Conservation (phyloP, 352 stramenopile genomes). For the Globisporangium cylindrosporum region DNA sequence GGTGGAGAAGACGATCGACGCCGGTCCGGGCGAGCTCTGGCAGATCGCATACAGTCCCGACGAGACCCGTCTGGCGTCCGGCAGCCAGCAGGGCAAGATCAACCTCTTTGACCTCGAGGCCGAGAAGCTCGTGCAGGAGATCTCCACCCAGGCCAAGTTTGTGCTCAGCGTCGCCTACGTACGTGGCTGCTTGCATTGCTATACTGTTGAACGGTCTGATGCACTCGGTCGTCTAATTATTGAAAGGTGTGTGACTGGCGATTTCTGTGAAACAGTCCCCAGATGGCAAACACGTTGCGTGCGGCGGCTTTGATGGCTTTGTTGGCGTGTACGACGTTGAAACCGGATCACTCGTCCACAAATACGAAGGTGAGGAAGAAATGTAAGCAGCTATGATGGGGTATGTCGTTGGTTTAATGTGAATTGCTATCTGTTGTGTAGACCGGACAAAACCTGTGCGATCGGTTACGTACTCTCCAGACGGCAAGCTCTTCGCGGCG, state of each 20-base stretch:
- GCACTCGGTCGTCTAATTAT: neutral
- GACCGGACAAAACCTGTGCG: slow-evolving; percentile 87
- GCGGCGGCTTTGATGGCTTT: slow-evolving; percentile 75
- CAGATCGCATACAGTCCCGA: slow-evolving; percentile 83
- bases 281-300: slow-evolving; percentile 81
- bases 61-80: slow-evolving; percentile 76
- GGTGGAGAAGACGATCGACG: slow-evolving; percentile 84
- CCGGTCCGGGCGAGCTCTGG: slow-evolving; percentile 85
- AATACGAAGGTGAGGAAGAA: slow-evolving; percentile 65
- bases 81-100: slow-evolving; percentile 85
- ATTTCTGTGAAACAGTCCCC: slow-evolving; percentile 42
- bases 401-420: no score
- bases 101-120: slow-evolving; percentile 83
- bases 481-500: slow-evolving; percentile 85
- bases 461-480: slow-evolving; percentile 77
- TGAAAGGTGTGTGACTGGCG: neutral
- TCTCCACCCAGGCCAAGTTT: slow-evolving; percentile 69
- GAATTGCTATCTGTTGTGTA: slow-evolving; percentile 25
- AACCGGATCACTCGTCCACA: slow-evolving; percentile 73
- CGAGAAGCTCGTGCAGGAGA: slow-evolving; percentile 78
- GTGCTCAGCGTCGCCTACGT: slow-evolving; percentile 77
- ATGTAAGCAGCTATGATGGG: no score
- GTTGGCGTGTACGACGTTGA: slow-evolving; percentile 87
- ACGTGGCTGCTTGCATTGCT: slow-evolving; percentile 21
- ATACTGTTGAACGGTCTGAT: neutral